Conservation (phyloP, 371 early-diverging fungal genomes). For the Rhizopus delemar region DNA sequence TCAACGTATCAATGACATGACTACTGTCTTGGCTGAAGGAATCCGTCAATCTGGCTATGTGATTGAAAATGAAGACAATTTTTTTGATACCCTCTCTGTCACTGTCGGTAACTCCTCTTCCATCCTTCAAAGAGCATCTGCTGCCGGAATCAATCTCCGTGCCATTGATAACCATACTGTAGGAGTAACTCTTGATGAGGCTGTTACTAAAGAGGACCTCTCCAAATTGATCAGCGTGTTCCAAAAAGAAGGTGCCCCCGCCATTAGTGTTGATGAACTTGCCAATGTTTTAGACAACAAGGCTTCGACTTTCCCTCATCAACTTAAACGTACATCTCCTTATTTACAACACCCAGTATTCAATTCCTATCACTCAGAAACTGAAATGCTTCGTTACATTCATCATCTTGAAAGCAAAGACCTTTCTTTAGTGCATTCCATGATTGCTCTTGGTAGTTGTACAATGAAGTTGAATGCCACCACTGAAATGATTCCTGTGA, state of each 20-base stretch:
- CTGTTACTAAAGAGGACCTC: conserved; percentile 80
- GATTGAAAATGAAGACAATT: conserved; percentile 75
- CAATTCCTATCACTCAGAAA: conserved; percentile 95
- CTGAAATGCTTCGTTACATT: conserved; percentile 97
- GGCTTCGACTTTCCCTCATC: conserved; percentile 57
- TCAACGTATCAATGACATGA: conserved; percentile 86
- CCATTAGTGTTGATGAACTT: conserved; percentile 47
- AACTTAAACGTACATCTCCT: conserved; percentile 72
- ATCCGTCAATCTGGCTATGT: conserved; percentile 70
- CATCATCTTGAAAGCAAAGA: conserved; percentile 92
- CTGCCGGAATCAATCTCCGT: conserved; percentile 86
- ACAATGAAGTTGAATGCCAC: conserved; percentile 99
- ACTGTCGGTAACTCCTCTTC: conserved; percentile 65
- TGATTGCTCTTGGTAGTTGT: conserved; percentile 98
- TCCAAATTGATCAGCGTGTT: conserved; percentile 75
- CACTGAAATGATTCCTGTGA: conserved; percentile 96
- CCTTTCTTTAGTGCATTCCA: conserved; percentile 92
- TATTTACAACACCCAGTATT: conserved; percentile 89
- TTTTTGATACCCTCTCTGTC: conserved; percentile 93
- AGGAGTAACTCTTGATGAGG: conserved; percentile 90
- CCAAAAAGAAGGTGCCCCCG: conserved; percentile 53
- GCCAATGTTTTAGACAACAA: conserved; percentile 42
- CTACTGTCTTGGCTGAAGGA: conserved; percentile 78
- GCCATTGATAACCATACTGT: conserved; percentile 73
- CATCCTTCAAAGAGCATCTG: conserved; percentile 71